These are phyloP conservation scores for Annulohypoxylon truncatum DNA, from an alignment of 2,329 filamentous ascomycete species.

Conservation along the genomic window DNA sequence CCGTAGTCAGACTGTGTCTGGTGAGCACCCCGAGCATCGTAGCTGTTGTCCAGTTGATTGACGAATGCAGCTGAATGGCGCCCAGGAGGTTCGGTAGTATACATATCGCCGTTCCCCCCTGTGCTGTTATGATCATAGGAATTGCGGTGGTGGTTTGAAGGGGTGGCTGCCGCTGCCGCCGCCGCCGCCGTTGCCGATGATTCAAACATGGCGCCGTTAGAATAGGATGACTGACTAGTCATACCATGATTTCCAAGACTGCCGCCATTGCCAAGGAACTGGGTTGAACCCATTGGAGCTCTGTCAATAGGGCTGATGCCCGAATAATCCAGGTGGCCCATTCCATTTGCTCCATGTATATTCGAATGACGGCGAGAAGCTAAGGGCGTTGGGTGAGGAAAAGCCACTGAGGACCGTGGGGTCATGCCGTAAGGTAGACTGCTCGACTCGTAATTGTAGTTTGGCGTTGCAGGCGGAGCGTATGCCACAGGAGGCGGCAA, in stretches of 20 bases:
- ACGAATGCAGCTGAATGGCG: conserved; percentile 7
- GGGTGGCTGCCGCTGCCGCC: neutral
- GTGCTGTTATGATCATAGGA: conserved; percentile 9
- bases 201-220: conserved; percentile 30
- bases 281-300: conserved; percentile 4
- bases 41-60: neutral
- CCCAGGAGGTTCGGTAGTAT: conserved; percentile 3
- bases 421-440: conserved; percentile 21
- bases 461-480: neutral
- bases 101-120: conserved; percentile 7
- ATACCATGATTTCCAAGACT: conserved; percentile 28
- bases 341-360: conserved; percentile 28
- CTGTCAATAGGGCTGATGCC: conserved; percentile 9
- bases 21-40: conserved; percentile 1
- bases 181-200: conserved; percentile 14
- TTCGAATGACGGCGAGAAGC: conserved; percentile 31
- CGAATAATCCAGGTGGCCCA: conserved; percentile 32
- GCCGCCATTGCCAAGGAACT: conserved; percentile 27
- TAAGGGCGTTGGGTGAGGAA: neutral
- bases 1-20: conserved; percentile 14
- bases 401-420: conserved; percentile 4
- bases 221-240: conserved; percentile 20
- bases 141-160: conserved; percentile 14
- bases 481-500: conserved; percentile 33
- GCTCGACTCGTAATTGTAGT: conserved; percentile 14